A percentile compares a stretch with the other conserved stretches of the same genome.
Conservation (phyloP, 2,329 filamentous ascomycete species). For the Phaeosphaeriaceae sp. region DNA sequence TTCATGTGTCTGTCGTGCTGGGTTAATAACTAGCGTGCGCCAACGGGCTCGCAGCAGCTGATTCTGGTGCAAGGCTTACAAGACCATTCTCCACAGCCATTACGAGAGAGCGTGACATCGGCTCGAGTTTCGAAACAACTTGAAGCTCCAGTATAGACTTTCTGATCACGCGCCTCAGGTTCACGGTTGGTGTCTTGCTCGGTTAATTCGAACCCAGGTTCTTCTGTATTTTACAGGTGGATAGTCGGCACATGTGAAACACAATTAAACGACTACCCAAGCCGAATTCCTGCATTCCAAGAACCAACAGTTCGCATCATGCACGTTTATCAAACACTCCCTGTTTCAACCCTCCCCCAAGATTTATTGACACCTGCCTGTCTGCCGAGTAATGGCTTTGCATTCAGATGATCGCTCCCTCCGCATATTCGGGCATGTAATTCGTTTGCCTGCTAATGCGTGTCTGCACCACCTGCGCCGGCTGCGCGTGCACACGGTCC, state of each 20-base stretch:
- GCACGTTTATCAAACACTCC: constrained; percentile 4
- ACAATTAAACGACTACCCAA: background rate
- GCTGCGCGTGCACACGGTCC: constrained; percentile 1
- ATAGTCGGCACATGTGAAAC: constrained; percentile 5
- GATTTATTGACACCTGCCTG: background rate
- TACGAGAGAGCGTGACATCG: background rate
- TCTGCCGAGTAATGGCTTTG: constrained; percentile 24
- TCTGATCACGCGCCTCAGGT: background rate
- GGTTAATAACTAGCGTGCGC: background rate
- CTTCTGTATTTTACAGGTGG: too few relatives aligned
- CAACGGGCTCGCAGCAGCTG: background rate
- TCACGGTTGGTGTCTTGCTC: background rate
- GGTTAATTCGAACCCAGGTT: too few relatives aligned
- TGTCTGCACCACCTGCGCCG: constrained; percentile 1
- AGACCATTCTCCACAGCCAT: too few relatives aligned
- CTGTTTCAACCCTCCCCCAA: constrained; percentile 1
- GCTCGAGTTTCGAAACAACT: too few relatives aligned
- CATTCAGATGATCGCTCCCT: constrained; percentile 11
- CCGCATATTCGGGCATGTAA: constrained; percentile 4
- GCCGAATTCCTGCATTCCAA: background rate
- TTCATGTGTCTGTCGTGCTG: background rate
- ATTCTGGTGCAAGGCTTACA: background rate
- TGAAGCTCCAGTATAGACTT: background rate
- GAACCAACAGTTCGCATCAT: constrained; percentile 6
- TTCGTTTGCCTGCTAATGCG: too few relatives aligned